Evolutionary conservation across 2,329 filamentous ascomycete genomes (phyloP), one percentile per base, ranked within the genome.

Genomic region (Fusarium buxicola): DNA sequence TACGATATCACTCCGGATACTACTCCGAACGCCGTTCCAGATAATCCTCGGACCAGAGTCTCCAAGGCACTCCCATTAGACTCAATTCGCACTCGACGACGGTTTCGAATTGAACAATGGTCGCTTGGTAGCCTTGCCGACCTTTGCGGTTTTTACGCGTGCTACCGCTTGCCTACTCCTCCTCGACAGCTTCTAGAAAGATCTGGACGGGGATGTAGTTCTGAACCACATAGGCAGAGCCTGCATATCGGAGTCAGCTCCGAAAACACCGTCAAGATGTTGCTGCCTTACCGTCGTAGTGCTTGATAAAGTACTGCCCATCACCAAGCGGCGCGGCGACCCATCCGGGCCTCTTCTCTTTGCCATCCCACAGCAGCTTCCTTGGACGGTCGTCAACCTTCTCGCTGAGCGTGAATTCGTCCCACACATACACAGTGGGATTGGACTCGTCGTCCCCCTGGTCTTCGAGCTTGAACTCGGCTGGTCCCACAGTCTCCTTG

Each of bases 171-270:
- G 16, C 13, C 43, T 54, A 25, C 6, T 41, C 25, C n/a, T 13
- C 18, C 28, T 48, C 12, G 3, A 55, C 44, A 3, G 39, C 32
- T 24, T 60, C 44, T 5, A 63, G 44, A 8, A 34, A 48, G 32
- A 65, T 52, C n/a, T 55, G 27, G 11, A 63, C 18, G 6, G 59
- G 49, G 12, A 51, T 24, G 27, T 54, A 65, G 15, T 46, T 55
- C 27, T 55, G 57, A n/a, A 47, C 44, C 12, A 48, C 28, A 10
- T 39, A 31, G 6, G 34, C 11, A 7, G 44, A 32, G 36, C 34
- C 56, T 65, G n/a, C 7, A 38, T 27, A 39, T 50, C 35, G 25
- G 35, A 27, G 46, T 50, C 25, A 52, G 48, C 28, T 28, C 38
- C 39, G 38, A 44, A 21, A 52, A 18, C 15, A 18, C 28, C 5